Conservation (phyloP, 192 early-diverging fungal species). For the Pilobolus umbonatus region DNA sequence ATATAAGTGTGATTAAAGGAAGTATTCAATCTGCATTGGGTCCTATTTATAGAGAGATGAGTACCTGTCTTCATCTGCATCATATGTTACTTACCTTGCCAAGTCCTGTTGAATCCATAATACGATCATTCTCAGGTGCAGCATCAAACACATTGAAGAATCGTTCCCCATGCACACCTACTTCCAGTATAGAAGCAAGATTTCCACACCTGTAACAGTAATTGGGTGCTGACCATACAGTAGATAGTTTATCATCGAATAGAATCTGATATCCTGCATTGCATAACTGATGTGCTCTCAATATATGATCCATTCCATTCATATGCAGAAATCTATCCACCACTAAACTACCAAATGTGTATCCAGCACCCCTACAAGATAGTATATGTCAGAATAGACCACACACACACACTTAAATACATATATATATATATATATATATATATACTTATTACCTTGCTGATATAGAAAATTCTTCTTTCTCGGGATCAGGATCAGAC, state of each 20-base stretch:
- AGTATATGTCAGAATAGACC: too few species aligned
- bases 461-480: constrained; percentile 78
- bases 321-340: constrained; percentile 74
- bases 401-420: constrained; percentile 3
- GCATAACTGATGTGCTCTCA: constrained; percentile 85
- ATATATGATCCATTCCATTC: constrained; percentile 76
- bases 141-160: constrained; percentile 90
- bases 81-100: too few species aligned
- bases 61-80: too few species aligned
- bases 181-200: constrained; percentile 77
- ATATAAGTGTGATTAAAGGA: too few species aligned
- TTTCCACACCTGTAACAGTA: constrained; percentile 90
- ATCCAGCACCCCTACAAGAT: constrained; percentile 89
- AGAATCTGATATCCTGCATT: constrained; percentile 82
- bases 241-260: constrained; percentile 80
- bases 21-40: neutral
- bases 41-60: neutral
- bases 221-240: constrained; percentile 84
- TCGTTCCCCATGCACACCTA: constrained; percentile 65
- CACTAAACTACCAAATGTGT: constrained; percentile 77
- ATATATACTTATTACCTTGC: constrained; percentile 59
- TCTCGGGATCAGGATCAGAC: constrained; percentile 78
- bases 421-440: constrained; percentile 1
- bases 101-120: neutral
- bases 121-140: constrained; percentile 70